Evolutionary conservation across 139 green algal genomes (phyloP).

Genomic region (Coelastrella sp.): DNA sequence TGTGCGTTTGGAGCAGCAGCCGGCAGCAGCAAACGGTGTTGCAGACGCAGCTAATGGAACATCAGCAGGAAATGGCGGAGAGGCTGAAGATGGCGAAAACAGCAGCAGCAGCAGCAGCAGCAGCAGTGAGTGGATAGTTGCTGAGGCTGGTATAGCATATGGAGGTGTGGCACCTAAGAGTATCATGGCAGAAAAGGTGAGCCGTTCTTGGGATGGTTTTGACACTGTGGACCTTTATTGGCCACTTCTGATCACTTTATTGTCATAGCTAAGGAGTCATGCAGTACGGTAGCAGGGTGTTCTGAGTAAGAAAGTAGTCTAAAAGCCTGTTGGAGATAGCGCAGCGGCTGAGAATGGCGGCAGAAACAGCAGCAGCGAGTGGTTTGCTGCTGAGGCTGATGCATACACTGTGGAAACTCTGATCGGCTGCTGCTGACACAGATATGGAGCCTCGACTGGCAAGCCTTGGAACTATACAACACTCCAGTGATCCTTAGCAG

Average conservation of each 20-base stretch:
- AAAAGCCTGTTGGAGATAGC: no score
- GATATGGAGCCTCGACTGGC: conserved; percentile 67
- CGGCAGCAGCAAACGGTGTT: conserved; percentile 51
- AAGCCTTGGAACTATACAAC: conserved; percentile 68
- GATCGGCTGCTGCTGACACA: background rate
- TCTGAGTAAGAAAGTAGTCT: no score
- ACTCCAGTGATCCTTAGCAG: conserved; percentile 73
- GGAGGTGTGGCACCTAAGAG: conserved; percentile 90
- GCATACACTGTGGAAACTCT: no score
- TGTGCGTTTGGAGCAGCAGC: conserved; percentile 65
- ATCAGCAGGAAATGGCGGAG: background rate
- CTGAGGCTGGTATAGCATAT: conserved; percentile 81
- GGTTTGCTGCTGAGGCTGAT: conserved; percentile 74
- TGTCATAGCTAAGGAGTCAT: no score
- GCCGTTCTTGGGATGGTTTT: no score
- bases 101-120: no score
- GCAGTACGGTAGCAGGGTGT: no score
- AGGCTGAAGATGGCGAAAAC: no score
- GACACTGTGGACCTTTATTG: no score
- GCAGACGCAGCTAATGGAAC: background rate
- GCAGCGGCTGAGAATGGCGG: no score
- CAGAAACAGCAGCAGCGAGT: conserved; percentile 65
- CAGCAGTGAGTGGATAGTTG: conserved; percentile 75
- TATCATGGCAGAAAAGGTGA: conserved; percentile 72
- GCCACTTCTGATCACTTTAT: no score